These are phyloP conservation scores for Typha latifolia DNA, from an alignment of 176 grass and related monocot species.

Conservation along the genomic window DNA sequence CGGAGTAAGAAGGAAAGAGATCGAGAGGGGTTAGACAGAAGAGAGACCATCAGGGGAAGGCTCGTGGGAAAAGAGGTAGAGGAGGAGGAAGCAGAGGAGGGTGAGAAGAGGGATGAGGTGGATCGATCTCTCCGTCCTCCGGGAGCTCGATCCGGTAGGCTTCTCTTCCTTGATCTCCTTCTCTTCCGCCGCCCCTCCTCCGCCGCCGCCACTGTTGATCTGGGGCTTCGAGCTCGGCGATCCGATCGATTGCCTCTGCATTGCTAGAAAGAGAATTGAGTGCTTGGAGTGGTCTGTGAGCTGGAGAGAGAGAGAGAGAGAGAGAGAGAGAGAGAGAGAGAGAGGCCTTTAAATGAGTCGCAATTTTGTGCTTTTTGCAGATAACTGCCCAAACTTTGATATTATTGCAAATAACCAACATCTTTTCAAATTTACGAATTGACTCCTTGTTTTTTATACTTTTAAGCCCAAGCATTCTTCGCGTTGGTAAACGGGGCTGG, in stretches of 20 bases:
- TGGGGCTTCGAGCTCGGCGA: slow-evolving; percentile 31
- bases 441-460: neutral
- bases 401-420: no score
- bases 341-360: neutral
- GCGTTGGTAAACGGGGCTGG: no score
- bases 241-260: slow-evolving; percentile 81
- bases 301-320: neutral
- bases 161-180: slow-evolving; percentile 41
- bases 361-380: no score
- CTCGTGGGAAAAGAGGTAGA: slow-evolving; percentile 79
- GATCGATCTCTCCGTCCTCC: slow-evolving; percentile 38
- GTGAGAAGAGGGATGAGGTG: slow-evolving; percentile 81
- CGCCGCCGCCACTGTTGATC: slow-evolving; percentile 16
- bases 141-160: slow-evolving; percentile 15
- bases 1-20: neutral
- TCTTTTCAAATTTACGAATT: slow-evolving; percentile 7
- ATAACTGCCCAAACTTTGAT: no score
- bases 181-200: neutral
- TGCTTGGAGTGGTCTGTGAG: neutral
- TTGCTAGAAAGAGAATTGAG: slow-evolving; percentile 5
- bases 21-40: neutral
- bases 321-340: neutral
- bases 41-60: slow-evolving; percentile 36
- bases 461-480: no score
- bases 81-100: slow-evolving; percentile 71